Conservation (phyloP, 2,329 filamentous ascomycete species). For the Sclerotinia spermophila region DNA sequence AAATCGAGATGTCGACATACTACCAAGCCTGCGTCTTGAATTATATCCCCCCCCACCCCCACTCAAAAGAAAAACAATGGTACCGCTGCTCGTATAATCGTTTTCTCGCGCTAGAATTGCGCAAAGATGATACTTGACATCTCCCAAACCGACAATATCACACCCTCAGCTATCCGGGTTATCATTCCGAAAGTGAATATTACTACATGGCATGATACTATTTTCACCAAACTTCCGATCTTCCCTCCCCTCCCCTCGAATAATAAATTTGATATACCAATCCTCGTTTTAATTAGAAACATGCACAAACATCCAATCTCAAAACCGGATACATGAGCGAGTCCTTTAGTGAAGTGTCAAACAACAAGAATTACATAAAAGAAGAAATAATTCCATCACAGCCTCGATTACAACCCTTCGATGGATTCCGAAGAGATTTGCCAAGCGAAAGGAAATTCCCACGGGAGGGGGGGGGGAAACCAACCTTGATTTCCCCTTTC, state of each 20-base stretch:
- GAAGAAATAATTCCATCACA: neutral
- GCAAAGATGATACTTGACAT: neutral
- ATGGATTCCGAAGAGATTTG: neutral
- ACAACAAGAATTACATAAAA: neutral
- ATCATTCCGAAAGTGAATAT: neutral
- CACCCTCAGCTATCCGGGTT: neutral
- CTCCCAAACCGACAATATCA: neutral
- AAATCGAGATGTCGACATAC: neutral
- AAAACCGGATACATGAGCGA: neutral
- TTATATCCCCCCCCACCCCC: fast-evolving
- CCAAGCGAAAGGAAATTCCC: neutral
- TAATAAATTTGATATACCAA: neutral
- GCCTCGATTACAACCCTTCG: neutral
- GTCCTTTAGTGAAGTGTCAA: neutral
- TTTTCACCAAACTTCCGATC: neutral
- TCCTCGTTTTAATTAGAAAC: neutral
- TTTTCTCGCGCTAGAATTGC: neutral
- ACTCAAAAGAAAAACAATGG: neutral
- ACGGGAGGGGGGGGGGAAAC: too few relatives aligned
- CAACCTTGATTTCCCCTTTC: neutral
- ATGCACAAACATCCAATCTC: neutral
- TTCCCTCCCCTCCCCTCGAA: neutral
- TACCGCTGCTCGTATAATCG: neutral
- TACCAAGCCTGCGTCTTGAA: neutral
- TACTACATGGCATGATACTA: too few relatives aligned